Base-by-base conservation (phyloP, 1,284 basidiomycete genomes). In the Veloboletus limbatus region DNA sequence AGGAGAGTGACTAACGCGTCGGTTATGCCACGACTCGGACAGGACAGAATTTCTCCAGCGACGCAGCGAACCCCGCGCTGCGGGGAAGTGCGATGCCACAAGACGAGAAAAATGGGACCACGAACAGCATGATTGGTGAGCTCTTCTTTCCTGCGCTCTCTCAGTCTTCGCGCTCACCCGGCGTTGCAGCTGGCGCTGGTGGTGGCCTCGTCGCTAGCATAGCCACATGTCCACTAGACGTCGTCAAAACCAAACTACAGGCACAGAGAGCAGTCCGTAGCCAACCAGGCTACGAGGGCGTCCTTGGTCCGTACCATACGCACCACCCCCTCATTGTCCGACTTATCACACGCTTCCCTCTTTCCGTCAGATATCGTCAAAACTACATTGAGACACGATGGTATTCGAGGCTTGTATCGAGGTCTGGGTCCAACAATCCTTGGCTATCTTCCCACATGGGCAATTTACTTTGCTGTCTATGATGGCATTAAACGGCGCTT, bases 401-500 rank as follows among this genome's bases (percentile, higher is more conserved):
- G 94, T 8, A 58, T 95, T 44, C 80, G 85, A 41, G 94, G 95
- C 11, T 75, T 97, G 52, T 97, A 97, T 70, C 82, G 94, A 33
- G 94, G 95, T 11, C 77, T 97, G 21, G 94, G 94, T 8, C 95
- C 94, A n/a, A 97, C 94, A 11, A 80, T 97, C 49, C 78, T 94
- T 6, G 94, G 94, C 7, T 97, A 97, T 69, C 79, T 97, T 31
- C 94, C 94, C 20, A 97, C 94, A 8, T 97, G 94, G 94, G 94
- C 92, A 21, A 97, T 97, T 57, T 97, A 97, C 69, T 97, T 97
- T 67, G 85, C 92, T n/a, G 91, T 97, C 16, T 97, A 97, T 70
- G 94, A 97, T 70, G 82, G 88, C 49, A 88, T 94, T 68, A 97
- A 97, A 75, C 80, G 80, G 20, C 70, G 75, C 27, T 84, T 94